These are phyloP conservation scores for Corchorus olitorius DNA, from an alignment of 345 rosid species.

Conservation along the genomic window DNA sequence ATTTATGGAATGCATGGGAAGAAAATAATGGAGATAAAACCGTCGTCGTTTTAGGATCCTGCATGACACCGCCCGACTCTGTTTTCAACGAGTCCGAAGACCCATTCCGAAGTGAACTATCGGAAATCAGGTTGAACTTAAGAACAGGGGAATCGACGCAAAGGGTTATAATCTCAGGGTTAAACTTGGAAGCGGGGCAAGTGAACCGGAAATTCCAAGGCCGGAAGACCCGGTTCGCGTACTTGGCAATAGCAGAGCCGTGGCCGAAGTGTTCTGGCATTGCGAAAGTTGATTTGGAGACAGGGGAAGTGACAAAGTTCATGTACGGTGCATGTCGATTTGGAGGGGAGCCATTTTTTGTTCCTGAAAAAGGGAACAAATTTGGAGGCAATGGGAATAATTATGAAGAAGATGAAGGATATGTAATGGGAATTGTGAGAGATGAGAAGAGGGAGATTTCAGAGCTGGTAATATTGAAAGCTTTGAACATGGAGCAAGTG, in stretches of 20 bases:
- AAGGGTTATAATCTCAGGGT: conserved; percentile 40
- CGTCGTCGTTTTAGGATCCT: conserved; percentile 59
- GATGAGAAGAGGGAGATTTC: conserved; percentile 60
- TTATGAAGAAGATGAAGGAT: conserved; percentile 48
- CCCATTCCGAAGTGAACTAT: conserved; percentile 39
- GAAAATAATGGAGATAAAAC: conserved; percentile 45
- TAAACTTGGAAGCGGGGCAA: conserved; percentile 67
- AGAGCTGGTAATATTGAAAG: conserved; percentile 56
- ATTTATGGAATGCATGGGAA: conserved; percentile 85
- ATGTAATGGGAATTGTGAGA: conserved; percentile 55
- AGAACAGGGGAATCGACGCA: conserved; percentile 44
- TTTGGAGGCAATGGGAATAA: neutral
- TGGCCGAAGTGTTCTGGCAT: conserved; percentile 76
- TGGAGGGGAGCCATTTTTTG: conserved; percentile 71
- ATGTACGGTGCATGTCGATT: conserved; percentile 51
- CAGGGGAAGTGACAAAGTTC: conserved; percentile 36
- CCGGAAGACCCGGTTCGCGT: conserved; percentile 50
- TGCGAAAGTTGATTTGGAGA: conserved; percentile 62
- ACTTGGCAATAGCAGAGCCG: conserved; percentile 76
- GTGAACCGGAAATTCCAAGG: conserved; percentile 50
- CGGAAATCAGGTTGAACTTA: conserved; percentile 60
- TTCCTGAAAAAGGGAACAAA: conserved; percentile 23
- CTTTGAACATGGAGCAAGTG: conserved; percentile 52
- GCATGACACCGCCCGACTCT: conserved; percentile 76
- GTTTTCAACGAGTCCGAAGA: conserved; percentile 51